Evolutionary conservation across 257 asterid genomes (phyloP), one percentile per base, ranked within the genome.

Genomic region (Fraxinus americana): DNA sequence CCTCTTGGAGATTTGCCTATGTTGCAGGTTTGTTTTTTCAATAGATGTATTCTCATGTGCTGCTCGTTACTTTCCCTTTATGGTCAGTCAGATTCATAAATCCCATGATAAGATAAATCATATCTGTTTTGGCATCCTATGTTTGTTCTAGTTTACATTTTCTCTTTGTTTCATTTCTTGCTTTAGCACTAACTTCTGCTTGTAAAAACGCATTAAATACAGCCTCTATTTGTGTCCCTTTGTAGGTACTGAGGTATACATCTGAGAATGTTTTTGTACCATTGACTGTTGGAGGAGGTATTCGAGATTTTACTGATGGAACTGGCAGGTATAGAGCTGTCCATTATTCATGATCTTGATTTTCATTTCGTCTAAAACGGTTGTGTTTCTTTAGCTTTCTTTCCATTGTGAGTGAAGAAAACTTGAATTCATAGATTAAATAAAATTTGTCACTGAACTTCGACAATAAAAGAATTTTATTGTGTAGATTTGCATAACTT

Each of bases 1-100:
- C 99, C 99, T 72, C 93, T 95, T 34, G 99, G 97, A 3, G 98
- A 95, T 83, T 83, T 95, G 82, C 99, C 98, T 30, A 95, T 95
- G 98, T 71, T 95, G 80, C 91, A 93, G 99, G 99, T 95, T 73
- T 78, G 90, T 79, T 69, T 16, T 69, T 36, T 59, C 67, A 65
- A 14, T 59, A 63, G 71, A 45, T 71, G 29, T 34, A 32, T 8
- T 50, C 27, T 17, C 19, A 3, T 67, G 10, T 23, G 65, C 36
- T 19, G 7, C 41, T 52, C 63, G 54, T 38, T 72, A 54, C 77
- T 27, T 78, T 43, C 35, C 35, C 25, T 45, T 30, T 59, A 35
- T 63, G 61, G 39, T 45, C 41, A 35, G 34, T 74, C 73, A 77
- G 67, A 10, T 77, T 82, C 41, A 61, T 23, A 27, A 32, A 68